Evolutionary conservation across 192 early-diverging fungal genomes (phyloP), one percentile per base, ranked within the genome.

Genomic region (Backusella sp.): DNA sequence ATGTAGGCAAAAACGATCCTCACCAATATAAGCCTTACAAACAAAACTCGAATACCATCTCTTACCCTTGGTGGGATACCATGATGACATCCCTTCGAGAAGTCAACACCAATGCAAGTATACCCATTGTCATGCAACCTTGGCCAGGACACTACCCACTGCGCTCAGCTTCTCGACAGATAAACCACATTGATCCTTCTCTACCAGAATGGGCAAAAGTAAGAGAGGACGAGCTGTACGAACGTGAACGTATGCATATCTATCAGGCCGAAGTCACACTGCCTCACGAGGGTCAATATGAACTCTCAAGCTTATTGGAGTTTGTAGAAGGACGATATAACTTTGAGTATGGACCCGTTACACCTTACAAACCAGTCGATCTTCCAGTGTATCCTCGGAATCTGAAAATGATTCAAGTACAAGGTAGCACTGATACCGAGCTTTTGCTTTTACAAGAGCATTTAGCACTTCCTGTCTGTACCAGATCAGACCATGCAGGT

Each of bases 261-360:
- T 88, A 88, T 62, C 84, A 88, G 62, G 83, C 84, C 8, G 82
- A 86, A 49, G 74, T 87, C 30, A 37, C 56, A 36, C 39, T 88
- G 37, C 75, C 79, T 4, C 84, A 88, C 49, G 69, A 46, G 3
- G 87, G 85, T 30, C 36, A 41, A n/a, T 88, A 77, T 76, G 9
- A 36, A 15, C 62, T 85, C 2, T 70, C 76, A 26, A 81, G 79
- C 0, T 66, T 68, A 21, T 44, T 88, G 6, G 87, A 88, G 75
- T 87, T 77, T 75, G 68, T 79, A 9, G 78, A 83, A 23, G 87
- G 81, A 4, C 9, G 76, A 5, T 88, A 86, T 83, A 88, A 88
- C 62, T 80, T 85, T 37, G 86, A 88, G 70, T 62, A 26, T n/a
- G 77, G 68, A 7, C 72, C 85, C 53, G 70, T 76, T 3, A 73